Evolutionary conservation across 1,139 yeast species (phyloP).

Genomic region (Eremothecium coryli): DNA sequence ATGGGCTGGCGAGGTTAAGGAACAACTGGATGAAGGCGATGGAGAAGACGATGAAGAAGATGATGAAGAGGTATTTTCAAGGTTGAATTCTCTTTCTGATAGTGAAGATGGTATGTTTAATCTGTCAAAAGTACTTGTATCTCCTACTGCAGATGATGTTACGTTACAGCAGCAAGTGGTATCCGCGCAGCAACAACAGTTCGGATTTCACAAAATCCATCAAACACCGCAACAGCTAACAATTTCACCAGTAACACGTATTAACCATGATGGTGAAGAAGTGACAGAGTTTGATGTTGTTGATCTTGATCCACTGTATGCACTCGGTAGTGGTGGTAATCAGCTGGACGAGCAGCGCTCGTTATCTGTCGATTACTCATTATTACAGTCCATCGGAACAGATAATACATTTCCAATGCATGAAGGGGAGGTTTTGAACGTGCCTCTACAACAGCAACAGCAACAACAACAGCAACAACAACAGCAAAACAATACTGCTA

Average conservation of each 20-base stretch:
- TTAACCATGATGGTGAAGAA: background rate
- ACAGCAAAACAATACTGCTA: background rate
- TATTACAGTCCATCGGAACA: background rate
- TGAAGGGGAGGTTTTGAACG: background rate
- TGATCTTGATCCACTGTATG: constrained; percentile 1
- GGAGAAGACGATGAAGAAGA: constrained; percentile 5
- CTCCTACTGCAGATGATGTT: background rate
- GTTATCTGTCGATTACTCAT: constrained; percentile 1
- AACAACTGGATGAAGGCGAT: background rate
- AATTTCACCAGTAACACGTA: background rate
- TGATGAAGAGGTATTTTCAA: constrained; percentile 2
- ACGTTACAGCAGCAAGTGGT: background rate
- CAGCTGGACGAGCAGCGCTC: background rate
- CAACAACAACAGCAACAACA: no score
- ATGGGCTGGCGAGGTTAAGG: background rate
- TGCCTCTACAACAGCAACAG: background rate
- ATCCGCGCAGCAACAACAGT: background rate
- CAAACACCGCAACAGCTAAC: background rate
- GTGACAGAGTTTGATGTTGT: background rate
- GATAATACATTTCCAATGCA: background rate
- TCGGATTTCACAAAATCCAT: background rate
- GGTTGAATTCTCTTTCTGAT: constrained; percentile 6
- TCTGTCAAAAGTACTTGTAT: constrained; percentile 1
- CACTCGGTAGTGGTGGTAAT: background rate
- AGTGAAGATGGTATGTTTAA: constrained; percentile 2